Percentiles rank a stretch among this genome's conserved stretches.
phyloP scores from a whole-genome alignment of 805 yeast genomes.

The Yarrowia sp. region DNA sequence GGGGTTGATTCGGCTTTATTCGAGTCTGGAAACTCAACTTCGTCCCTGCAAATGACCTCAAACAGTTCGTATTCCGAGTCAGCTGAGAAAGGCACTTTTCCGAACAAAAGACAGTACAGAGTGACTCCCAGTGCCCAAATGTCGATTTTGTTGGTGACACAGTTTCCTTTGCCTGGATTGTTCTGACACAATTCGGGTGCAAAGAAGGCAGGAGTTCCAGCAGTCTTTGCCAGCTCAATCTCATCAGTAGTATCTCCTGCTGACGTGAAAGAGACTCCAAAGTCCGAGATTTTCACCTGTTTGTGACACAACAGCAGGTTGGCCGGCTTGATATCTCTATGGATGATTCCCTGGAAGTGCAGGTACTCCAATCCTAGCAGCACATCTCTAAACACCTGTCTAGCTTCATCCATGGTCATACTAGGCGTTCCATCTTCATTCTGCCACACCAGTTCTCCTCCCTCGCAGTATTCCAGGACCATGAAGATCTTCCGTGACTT shows the following conservation, averaged over 20 bases:
- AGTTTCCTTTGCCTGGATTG: slow-evolving; percentile 48
- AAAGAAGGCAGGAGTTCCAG: slow-evolving; percentile 76
- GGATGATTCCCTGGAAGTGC: slow-evolving; percentile 89
- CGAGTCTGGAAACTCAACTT: slow-evolving; percentile 1
- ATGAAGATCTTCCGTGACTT: slow-evolving; percentile 84
- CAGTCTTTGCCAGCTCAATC: slow-evolving; percentile 73
- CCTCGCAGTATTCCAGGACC: slow-evolving; percentile 86
- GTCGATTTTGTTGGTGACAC: slow-evolving; percentile 82
- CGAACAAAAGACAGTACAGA: slow-evolving; percentile 83
- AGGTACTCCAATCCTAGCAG: slow-evolving; percentile 85
- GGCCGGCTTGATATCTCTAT: slow-evolving; percentile 94
- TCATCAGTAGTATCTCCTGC: slow-evolving; percentile 63
- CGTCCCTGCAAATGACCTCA: slow-evolving; percentile 61
- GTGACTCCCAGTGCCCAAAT: slow-evolving; percentile 99
- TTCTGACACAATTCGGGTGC: slow-evolving; percentile 70
- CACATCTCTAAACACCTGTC: slow-evolving; percentile 81
- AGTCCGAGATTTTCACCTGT: slow-evolving; percentile 86
- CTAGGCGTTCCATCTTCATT: slow-evolving; percentile 17
- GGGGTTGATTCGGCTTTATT: no score
- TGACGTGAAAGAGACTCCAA: slow-evolving; percentile 82
- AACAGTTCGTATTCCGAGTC: slow-evolving; percentile 86
- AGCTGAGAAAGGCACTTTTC: slow-evolving; percentile 87
- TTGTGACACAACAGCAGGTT: slow-evolving; percentile 74
- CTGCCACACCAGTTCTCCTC: slow-evolving; percentile 74
- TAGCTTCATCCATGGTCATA: slow-evolving; percentile 38